Base-by-base conservation (phyloP, 2,329 filamentous ascomycete genomes). In the Fusarium nelsonii region DNA sequence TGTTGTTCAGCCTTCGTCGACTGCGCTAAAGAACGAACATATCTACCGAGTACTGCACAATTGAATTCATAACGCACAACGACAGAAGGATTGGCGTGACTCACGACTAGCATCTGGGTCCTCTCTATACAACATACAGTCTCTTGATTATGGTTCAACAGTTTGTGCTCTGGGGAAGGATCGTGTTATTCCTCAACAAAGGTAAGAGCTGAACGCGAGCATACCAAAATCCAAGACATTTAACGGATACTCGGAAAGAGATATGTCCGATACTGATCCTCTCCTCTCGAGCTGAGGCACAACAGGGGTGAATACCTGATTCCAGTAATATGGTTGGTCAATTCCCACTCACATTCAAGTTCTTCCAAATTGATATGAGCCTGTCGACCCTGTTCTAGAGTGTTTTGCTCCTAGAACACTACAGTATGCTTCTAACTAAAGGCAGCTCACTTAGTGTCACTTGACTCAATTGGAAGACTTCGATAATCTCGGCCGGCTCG, bases 361-460 rank as follows among this genome's bases (percentile, higher is more conserved):
- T 53, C 45, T 73, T 70, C 59, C 33, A 73, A 70, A 72, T 64
- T 67, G 58, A 69, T 65, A 37, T 34, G 44, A 62, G 58, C 33
- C 44, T 50, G 28, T 57, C 43, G 39, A 51, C 33, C 59, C 34
- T 45, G 39, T 60, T 60, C 46, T 58, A 45, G 48, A 36, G 43
- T 32, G 40, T 30, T 45, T 48, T 28, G 58, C 43, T 48, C 36
- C 36, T 16, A 39, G 30, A 18, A 23, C 20, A 40, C 34, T 54
- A 40, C 23, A 11, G 14, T 43, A 41, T 52, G n/a, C 41, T 52
- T 23, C 60, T 39, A 41, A 41, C 45, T 15, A 43, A 45, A 36
- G 54, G 36, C 40, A 26, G 43, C 43, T 39, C 20, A 33, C 32
- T 51, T 32, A 16, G 41, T 50, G 49, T 43, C 43, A 58, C 36